phyloP scores from a whole-genome alignment of 192 early-diverging fungal genomes.

The Entomortierella lignicola region DNA sequence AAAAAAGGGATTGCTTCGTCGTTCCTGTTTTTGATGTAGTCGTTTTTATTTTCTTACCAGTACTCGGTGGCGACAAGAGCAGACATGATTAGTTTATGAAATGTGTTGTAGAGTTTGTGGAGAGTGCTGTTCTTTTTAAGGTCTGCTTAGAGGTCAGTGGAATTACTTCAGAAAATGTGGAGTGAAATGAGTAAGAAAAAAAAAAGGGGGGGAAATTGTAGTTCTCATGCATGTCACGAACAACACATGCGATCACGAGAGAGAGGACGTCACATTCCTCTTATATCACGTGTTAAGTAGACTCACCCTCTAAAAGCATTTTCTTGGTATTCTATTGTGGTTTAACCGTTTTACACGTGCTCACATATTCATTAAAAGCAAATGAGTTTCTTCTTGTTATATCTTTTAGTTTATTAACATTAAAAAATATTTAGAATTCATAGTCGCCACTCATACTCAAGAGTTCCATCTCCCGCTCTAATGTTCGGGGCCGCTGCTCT shows the following conservation, averaged over 20 bases:
- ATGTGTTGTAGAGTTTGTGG: neutral
- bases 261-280: too few species aligned
- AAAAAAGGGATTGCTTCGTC: neutral
- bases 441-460: slow-evolving; percentile 47
- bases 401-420: too few species aligned
- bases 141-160: neutral
- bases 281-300: neutral
- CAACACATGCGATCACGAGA: too few species aligned
- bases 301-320: too few species aligned
- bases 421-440: too few species aligned
- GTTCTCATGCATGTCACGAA: too few species aligned
- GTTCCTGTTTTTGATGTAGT: neutral
- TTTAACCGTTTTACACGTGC: too few species aligned
- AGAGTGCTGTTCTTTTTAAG: neutral
- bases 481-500: slow-evolving; percentile 21
- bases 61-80: slow-evolving; percentile 35
- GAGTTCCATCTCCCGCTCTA: slow-evolving; percentile 37
- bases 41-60: slow-evolving; percentile 28
- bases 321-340: too few species aligned
- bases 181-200: neutral
- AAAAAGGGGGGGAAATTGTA: neutral
- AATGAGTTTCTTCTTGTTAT: too few species aligned
- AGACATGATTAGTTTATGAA: slow-evolving; percentile 25
- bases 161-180: neutral
- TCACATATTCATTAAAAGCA: too few species aligned